phyloP scores from a whole-genome alignment of 306 rosid species.

The Acmispon strigosus region DNA sequence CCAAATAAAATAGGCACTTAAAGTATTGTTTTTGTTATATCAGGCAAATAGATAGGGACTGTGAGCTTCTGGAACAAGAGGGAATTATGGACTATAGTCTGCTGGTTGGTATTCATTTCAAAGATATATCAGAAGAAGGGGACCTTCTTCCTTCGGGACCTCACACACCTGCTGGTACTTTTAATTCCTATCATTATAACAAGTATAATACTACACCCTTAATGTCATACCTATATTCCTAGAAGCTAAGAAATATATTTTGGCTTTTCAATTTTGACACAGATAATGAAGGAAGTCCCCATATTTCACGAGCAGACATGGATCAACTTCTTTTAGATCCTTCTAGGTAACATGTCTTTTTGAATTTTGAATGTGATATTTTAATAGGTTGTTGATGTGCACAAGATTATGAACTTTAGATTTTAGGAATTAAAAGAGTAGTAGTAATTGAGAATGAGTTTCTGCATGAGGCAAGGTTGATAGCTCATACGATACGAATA shows the following conservation, averaged over 20 bases:
- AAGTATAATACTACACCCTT: not conserved
- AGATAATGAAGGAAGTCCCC: conserved; percentile 43
- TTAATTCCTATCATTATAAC: not conserved
- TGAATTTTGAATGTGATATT: not conserved
- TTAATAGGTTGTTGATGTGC: too few species aligned
- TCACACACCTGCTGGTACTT: conserved; percentile 43
- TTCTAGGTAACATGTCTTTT: conserved; percentile 45
- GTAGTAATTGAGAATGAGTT: too few species aligned
- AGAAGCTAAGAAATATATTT: not conserved
- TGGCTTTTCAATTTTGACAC: conserved; percentile 20
- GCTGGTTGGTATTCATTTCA: conserved; percentile 71
- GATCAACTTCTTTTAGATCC: conserved; percentile 83
- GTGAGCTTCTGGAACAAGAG: too few species aligned
- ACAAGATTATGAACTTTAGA: too few species aligned
- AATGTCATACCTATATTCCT: not conserved
- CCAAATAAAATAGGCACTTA: not conserved
- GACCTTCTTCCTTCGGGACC: conserved; percentile 52
- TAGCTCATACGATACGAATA: too few species aligned
- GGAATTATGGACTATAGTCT: not conserved
- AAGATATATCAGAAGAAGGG: conserved; percentile 53
- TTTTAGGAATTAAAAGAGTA: too few species aligned
- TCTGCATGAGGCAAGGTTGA: too few species aligned
- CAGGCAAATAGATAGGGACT: conserved; percentile 47
- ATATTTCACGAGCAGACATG: conserved; percentile 53
- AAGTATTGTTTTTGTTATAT: not conserved